Conservation (phyloP, 805 yeast genomes). For the Monosporozyma unispora region DNA sequence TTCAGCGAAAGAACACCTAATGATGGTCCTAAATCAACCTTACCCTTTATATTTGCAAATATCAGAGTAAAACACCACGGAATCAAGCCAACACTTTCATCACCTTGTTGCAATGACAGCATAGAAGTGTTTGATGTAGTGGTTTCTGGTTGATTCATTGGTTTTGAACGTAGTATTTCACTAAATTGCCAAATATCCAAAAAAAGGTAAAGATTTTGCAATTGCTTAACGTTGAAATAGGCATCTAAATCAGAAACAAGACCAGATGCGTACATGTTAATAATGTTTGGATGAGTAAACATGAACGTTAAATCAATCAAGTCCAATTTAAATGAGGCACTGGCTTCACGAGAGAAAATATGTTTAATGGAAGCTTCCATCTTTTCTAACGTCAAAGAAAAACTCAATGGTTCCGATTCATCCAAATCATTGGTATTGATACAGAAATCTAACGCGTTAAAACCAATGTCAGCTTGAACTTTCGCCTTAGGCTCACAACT, state of each 20-base stretch:
- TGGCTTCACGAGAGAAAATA: constrained; percentile 79
- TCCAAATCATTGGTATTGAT: constrained; percentile 42
- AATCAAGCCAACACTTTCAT: constrained; percentile 33
- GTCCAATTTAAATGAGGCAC: constrained; percentile 55
- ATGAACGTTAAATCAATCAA: constrained; percentile 42
- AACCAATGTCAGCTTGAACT: constrained; percentile 75
- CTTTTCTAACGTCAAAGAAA: constrained; percentile 42
- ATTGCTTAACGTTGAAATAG: constrained; percentile 69
- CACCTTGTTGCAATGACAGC: not conserved
- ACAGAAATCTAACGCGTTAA: constrained; percentile 56
- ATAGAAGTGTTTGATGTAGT: not conserved
- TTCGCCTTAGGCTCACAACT: constrained; percentile 94
- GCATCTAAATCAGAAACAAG: constrained; percentile 47
- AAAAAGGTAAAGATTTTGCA: constrained; percentile 79
- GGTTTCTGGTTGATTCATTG: constrained; percentile 6
- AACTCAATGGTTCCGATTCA: constrained; percentile 34
- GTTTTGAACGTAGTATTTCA: constrained; percentile 19
- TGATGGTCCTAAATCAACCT: constrained; percentile 75
- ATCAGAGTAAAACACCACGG: constrained; percentile 66
- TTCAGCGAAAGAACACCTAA: constrained; percentile 55
- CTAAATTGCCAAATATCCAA: constrained; percentile 72
- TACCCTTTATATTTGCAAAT: constrained; percentile 42
- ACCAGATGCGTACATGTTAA: constrained; percentile 42
- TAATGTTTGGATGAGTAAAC: constrained; percentile 35
- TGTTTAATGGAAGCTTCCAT: constrained; percentile 75